phyloP scores from a whole-genome alignment of 495 filamentous ascomycete genomes.

The Apodospora peruviana region DNA sequence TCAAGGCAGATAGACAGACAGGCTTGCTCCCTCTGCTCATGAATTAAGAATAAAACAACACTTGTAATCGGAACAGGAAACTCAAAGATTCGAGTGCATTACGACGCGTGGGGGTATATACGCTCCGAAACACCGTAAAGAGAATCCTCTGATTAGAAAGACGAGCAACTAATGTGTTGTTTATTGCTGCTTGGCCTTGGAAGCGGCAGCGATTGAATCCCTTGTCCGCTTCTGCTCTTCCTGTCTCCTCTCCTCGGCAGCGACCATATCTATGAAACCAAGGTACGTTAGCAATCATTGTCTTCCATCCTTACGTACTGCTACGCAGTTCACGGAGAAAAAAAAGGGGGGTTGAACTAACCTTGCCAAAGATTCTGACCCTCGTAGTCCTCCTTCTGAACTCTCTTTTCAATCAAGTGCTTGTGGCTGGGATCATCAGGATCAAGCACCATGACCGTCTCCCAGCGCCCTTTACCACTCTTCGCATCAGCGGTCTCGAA shows the following conservation, averaged over 20 bases:
- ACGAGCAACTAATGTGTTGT: too few species aligned
- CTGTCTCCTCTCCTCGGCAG: constrained; percentile 65
- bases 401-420: constrained; percentile 64
- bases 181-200: too few species aligned
- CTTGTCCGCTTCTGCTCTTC: constrained; percentile 43
- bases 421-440: constrained; percentile 66
- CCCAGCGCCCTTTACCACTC: constrained; percentile 68
- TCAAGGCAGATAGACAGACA: too few species aligned
- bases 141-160: too few species aligned
- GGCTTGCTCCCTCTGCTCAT: too few species aligned
- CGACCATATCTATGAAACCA: constrained; percentile 60
- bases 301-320: too few species aligned
- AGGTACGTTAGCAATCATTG: constrained; percentile 10
- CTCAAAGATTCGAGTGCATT: too few species aligned
- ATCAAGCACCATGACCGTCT: constrained; percentile 67
- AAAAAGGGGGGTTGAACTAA: constrained; percentile 17
- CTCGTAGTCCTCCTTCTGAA: constrained; percentile 65
- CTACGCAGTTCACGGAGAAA: not conserved
- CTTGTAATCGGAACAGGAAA: too few species aligned
- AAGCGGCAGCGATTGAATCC: not conserved
- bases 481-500: constrained; percentile 84
- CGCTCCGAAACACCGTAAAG: too few species aligned
- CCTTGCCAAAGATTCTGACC: constrained; percentile 86
- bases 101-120: too few species aligned
- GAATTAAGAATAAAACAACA: too few species aligned